Percentiles rank a stretch among this genome's conserved stretches.
Evolutionary conservation across 192 early-diverging fungal genomes (phyloP).

Genomic region (Coemansia sp.): DNA sequence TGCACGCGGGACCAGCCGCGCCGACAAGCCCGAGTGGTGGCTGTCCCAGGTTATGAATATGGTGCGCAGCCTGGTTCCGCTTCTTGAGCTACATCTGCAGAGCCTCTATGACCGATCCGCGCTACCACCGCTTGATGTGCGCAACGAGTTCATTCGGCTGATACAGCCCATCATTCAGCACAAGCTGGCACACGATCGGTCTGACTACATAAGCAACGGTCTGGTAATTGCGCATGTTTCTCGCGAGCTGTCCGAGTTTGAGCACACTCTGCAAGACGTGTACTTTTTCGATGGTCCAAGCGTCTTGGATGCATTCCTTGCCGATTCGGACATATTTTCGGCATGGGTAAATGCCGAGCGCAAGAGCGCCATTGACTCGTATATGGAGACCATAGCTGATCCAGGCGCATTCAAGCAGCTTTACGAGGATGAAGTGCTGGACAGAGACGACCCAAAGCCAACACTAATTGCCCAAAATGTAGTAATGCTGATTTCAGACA

Average conservation of each 20-base stretch:
- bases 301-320: slow-evolving; percentile 56
- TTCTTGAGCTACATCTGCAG: slow-evolving; percentile 65
- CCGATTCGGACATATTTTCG: slow-evolving; percentile 59
- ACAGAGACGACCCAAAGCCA: slow-evolving; percentile 57
- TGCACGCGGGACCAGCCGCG: slow-evolving; percentile 65
- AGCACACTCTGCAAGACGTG: slow-evolving; percentile 63
- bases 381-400: slow-evolving; percentile 63
- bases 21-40: slow-evolving; percentile 85
- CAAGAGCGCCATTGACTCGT: slow-evolving; percentile 59
- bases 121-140: slow-evolving; percentile 53
- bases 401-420: slow-evolving; percentile 64
- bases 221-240: slow-evolving; percentile 66
- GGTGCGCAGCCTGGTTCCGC: slow-evolving; percentile 63
- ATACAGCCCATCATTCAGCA: slow-evolving; percentile 57
- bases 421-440: slow-evolving; percentile 54
- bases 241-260: slow-evolving; percentile 66
- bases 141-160: slow-evolving; percentile 68
- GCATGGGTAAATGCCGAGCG: slow-evolving; percentile 73
- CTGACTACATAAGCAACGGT: slow-evolving; percentile 57
- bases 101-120: slow-evolving; percentile 57
- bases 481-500: slow-evolving; percentile 61
- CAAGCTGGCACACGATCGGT: slow-evolving; percentile 60
- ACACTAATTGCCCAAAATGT: slow-evolving; percentile 64
- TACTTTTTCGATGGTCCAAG: slow-evolving; percentile 54
- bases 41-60: slow-evolving; percentile 60